phyloP scores from a whole-genome alignment of 1,139 yeast species.

The Kodamaea derodonti region DNA sequence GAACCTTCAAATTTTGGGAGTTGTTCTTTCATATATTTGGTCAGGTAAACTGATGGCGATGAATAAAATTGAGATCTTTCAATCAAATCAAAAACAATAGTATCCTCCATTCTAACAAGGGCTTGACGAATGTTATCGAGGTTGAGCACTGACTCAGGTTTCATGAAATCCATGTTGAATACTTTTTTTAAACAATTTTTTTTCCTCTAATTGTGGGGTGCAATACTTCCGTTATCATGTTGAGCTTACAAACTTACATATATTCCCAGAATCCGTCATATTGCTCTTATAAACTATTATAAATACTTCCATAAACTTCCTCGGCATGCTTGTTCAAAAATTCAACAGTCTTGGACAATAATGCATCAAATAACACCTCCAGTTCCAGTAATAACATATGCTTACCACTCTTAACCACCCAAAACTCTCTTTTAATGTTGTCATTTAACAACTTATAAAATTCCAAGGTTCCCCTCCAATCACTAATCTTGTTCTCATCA shows the following conservation, averaged over 20 bases:
- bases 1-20: conserved; percentile 75
- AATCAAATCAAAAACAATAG: conserved; percentile 86
- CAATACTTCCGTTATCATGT: no score
- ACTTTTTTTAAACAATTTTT: not conserved
- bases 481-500: conserved; percentile 46
- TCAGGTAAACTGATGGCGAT: conserved; percentile 71
- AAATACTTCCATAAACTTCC: conserved; percentile 1
- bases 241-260: no score
- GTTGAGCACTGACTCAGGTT: conserved; percentile 79
- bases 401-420: conserved; percentile 5
- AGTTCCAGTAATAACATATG: conserved; percentile 2
- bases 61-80: conserved; percentile 87
- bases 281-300: not conserved
- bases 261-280: no score
- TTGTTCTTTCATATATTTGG: conserved; percentile 40
- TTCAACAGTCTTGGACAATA: not conserved
- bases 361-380: not conserved
- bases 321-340: not conserved
- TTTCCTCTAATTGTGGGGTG: no score
- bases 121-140: conserved; percentile 79
- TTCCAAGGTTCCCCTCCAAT: conserved; percentile 47
- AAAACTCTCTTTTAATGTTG: conserved; percentile 22
- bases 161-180: conserved; percentile 79
- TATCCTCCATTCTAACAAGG: conserved; percentile 90
- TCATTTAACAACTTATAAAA: conserved; percentile 38